Conservation (phyloP, 164 flowering plant genomes). For the Cinnamomum micranthum region DNA sequence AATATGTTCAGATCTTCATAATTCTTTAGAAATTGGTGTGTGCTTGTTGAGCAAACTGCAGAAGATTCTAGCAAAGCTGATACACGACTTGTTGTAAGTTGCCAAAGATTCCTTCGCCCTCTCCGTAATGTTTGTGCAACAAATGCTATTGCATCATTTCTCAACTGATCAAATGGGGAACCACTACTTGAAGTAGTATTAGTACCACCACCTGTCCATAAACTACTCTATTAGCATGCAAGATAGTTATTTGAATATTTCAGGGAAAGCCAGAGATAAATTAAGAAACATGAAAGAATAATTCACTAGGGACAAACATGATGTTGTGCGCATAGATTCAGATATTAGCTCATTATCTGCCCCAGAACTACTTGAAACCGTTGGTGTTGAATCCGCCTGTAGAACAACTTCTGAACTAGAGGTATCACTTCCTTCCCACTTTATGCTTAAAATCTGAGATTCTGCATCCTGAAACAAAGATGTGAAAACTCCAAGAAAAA, state of each 20-base stretch:
- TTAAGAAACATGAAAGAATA: constrained; percentile 8
- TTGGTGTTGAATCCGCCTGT: constrained; percentile 21
- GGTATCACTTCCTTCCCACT: constrained; percentile 21
- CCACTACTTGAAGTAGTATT: constrained; percentile 57
- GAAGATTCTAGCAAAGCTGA: constrained; percentile 81
- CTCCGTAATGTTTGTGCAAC: constrained; percentile 79
- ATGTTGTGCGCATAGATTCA: constrained; percentile 22
- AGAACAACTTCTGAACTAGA: constrained; percentile 26
- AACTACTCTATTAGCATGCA: neutral
- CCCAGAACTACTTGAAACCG: constrained; percentile 11
- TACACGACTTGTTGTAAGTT: constrained; percentile 85
- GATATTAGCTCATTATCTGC: constrained; percentile 23
- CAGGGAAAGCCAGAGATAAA: constrained; percentile 15
- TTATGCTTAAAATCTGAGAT: constrained; percentile 17
- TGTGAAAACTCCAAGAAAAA: constrained; percentile 5
- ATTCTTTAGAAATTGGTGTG: constrained; percentile 83
- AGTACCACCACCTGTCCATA: constrained; percentile 13
- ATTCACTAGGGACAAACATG: constrained; percentile 19
- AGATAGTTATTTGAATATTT: constrained; percentile 13
- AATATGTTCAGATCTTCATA: constrained; percentile 87
- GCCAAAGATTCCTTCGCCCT: constrained; percentile 95
- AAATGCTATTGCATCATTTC: constrained; percentile 70
- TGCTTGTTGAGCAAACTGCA: constrained; percentile 74
- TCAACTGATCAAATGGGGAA: constrained; percentile 82
- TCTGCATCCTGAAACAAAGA: constrained; percentile 33